Base-by-base conservation (phyloP, 257 asterid species). In the Hygrophila difformis region DNA sequence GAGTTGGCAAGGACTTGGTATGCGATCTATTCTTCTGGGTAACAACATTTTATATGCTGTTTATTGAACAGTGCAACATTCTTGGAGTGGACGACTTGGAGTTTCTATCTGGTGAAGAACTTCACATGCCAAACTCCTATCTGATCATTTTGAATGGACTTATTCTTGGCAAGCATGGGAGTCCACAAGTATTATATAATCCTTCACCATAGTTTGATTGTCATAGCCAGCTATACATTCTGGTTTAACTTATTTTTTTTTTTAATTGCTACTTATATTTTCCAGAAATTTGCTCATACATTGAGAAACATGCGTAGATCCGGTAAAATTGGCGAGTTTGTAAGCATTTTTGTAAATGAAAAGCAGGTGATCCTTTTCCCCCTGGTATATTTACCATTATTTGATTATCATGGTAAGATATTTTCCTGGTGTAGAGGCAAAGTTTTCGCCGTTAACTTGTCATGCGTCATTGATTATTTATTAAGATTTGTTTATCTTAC, bases 271-370 rank as follows among this genome's bases (percentile, higher is more conserved):
- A 43, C 33, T 59, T 44, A 35, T 21, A 44, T 19, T 5, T 47
- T 57, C 26, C 71, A 89, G 97, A 67, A 51, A 47, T 89, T 85
- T 62, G 84, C 94, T 50, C 59, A 44, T 55, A 58, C 62, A 29
- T 73, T 89, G 94, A 85, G 98, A 59, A 82, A 74, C 59, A 69
- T 89, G 55, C 79, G 96, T 36, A 81, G 98, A 69, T 77, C 88
- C 62, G 94, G 93, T 64, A 73, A 68, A 75, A 55, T 89, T 57
- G 94, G 94, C 43, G 94, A 85, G 81, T 89, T 89, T 39, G 74
- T 89, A 47, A 89, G 98, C 88, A 82, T 89, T 51, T 89, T 79
- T 18, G 82, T 76, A 69, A 89, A 89, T 20, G 93, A 89, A 50
- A 77, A 82, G 46, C 98, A 89, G 88, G 97, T 79, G 57, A 8